Conservation (phyloP, 208 protist genomes). For the Leptomonas seymouri region DNA sequence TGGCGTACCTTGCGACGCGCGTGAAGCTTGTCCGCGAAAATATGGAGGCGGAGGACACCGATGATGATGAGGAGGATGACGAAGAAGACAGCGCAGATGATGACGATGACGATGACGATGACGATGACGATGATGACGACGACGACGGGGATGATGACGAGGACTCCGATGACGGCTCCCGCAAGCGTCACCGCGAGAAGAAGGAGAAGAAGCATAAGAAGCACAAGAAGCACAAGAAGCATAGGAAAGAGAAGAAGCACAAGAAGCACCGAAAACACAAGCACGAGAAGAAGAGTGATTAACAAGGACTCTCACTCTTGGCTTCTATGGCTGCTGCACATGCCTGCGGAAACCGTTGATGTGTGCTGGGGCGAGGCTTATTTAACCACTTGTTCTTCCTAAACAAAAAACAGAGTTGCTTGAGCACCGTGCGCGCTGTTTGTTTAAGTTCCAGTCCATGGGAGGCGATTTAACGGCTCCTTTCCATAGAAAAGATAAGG, state of each 20-base stretch:
- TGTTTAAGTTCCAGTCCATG: too few species aligned
- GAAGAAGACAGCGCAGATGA: constrained; percentile 56
- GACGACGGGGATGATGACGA: constrained; percentile 41
- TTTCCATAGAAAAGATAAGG: too few species aligned
- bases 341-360: too few species aligned
- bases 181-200: constrained; percentile 46
- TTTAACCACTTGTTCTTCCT: background rate
- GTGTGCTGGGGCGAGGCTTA: background rate
- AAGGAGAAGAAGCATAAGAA: constrained; percentile 47
- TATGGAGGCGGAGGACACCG: constrained; percentile 30
- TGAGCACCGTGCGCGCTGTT: too few species aligned
- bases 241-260: constrained; percentile 32
- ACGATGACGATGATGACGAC: constrained; percentile 54
- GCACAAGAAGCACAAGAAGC: constrained; percentile 52
- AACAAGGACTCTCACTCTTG: constrained; percentile 1
- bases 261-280: constrained; percentile 42
- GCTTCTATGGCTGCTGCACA: background rate
- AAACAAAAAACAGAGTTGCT: too few species aligned
- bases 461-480: too few species aligned
- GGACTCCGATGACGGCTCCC: constrained; percentile 32
- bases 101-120: constrained; percentile 38
- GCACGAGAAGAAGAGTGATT: constrained; percentile 31
- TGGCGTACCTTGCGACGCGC: constrained; percentile 60
- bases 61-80: constrained; percentile 59
- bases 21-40: constrained; percentile 57